These are phyloP conservation scores for Xylaria sp. DNA, from an alignment of 2,329 filamentous ascomycete genomes.

Conservation along the genomic window DNA sequence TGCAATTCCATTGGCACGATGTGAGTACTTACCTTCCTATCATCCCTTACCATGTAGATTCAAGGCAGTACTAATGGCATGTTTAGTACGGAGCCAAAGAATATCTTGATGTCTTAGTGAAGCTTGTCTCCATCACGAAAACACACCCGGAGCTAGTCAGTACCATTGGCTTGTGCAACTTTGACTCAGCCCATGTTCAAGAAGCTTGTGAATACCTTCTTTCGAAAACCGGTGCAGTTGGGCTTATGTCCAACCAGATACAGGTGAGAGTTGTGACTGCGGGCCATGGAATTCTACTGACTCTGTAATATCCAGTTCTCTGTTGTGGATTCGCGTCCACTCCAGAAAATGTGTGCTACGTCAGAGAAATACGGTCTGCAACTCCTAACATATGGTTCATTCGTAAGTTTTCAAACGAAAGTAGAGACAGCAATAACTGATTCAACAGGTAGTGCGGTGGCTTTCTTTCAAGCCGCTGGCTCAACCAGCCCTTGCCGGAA, in stretches of 20 bases:
- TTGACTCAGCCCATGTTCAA: constrained; percentile 47
- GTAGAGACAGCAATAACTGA: neutral
- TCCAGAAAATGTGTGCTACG: constrained; percentile 44
- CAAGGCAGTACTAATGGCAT: neutral
- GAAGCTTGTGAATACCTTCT: constrained; percentile 50
- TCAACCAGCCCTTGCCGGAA: constrained; percentile 46
- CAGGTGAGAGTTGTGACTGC: constrained; percentile 44
- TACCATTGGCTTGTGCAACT: constrained; percentile 51
- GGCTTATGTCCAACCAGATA: constrained; percentile 50
- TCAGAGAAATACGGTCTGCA: constrained; percentile 47
- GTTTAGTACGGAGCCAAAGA: constrained; percentile 48
- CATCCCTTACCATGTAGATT: neutral
- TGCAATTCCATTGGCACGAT: constrained; percentile 52
- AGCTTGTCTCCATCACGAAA: constrained; percentile 46
- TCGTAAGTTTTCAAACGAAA: constrained; percentile 40
- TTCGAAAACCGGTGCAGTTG: constrained; percentile 43
- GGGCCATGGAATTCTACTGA: neutral
- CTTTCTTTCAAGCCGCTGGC: constrained; percentile 50
- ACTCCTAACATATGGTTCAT: constrained; percentile 50
- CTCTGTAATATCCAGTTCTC: constrained; percentile 45
- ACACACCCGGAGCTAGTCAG: constrained; percentile 45
- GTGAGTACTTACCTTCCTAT: constrained; percentile 39
- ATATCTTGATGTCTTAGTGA: constrained; percentile 49
- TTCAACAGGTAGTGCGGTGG: constrained; percentile 47
- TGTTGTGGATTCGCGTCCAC: constrained; percentile 48